phyloP scores from a whole-genome alignment of 768 basidiomycete species.

The Russula sp. region DNA sequence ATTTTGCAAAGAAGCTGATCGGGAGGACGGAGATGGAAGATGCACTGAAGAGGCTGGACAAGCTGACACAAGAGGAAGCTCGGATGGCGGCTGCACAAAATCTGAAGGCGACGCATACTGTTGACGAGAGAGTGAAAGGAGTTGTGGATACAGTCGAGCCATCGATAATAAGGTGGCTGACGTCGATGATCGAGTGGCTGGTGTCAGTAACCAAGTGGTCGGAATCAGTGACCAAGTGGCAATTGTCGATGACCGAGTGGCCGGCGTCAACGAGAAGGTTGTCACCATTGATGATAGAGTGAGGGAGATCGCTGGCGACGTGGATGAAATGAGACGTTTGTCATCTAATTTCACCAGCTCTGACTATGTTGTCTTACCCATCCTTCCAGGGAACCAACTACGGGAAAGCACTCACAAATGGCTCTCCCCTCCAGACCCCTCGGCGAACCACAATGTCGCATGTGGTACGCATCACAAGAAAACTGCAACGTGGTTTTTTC shows the following conservation, averaged over 20 bases:
- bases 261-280: not conserved
- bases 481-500: conserved; percentile 3
- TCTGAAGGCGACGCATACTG: not conserved
- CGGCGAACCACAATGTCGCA: conserved; percentile 2
- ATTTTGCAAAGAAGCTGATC: not conserved
- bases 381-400: not conserved
- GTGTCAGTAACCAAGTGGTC: no score
- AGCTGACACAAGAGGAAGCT: conserved; percentile 1
- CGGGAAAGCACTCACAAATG: not conserved
- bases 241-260: not conserved
- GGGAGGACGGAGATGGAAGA: not conserved
- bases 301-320: not conserved
- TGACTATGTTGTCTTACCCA: not conserved
- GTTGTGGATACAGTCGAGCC: not conserved
- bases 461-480: not conserved
- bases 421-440: conserved; percentile 16
- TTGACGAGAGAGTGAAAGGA: not conserved
- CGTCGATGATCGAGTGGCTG: no score
- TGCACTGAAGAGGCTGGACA: not conserved
- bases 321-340: not conserved
- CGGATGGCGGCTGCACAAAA: not conserved
- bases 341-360: not conserved
- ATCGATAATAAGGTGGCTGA: not conserved
- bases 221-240: no score
- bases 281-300: not conserved